Evolutionary conservation across 1,284 basidiomycete genomes (phyloP), one percentile per base, ranked within the genome.

Genomic region (Pisolithus thermaeus): DNA sequence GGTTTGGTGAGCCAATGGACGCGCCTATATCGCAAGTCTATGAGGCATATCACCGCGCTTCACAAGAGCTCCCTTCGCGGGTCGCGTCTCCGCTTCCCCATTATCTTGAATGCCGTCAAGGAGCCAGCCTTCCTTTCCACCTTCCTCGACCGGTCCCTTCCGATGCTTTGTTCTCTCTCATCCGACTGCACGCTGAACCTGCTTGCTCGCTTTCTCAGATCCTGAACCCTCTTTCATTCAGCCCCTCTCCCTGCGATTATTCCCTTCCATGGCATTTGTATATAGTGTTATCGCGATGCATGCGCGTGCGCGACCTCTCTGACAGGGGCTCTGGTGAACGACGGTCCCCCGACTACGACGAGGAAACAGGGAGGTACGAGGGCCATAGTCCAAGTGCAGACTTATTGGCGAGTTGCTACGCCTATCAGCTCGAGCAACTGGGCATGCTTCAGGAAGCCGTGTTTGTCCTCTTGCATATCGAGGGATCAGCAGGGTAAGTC

Each of bases 231-330:
- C 73, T 84, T 30, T 89, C 88, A 36, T 92, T 90, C 61, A 81
- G 85, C 1, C 70, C 87, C 0, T 88, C 84, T 11, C 87, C 88
- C 0, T 69, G 83, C 20, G 94, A 97, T 67, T 87, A 84, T 64
- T 83, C 91, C 11, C 73, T 97, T 50, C 79, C 90, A 7, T 99
- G 96, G 96, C 94, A 98, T 69, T 67, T 98, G 28, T 97, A 96
- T 66, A 81, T 94, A 53, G 73, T 98, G 32, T 75, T 99, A 25
- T 88, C 92, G 4, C 81, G 87, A 23, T 89, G 89, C 49, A 80
- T 98, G 67, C 77, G 84, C 39, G 71, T 87, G 46, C 80, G 94
- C 25, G 94, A 97, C 66, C 90, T 97, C 57, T 79, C 81, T 35
- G 95, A 98, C 67, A 80, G 94, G 56, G 74, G 75, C 28, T 67